Evolutionary conservation across 805 yeast genomes (phyloP), one percentile per base, ranked within the genome.

Genomic region (Kazachstania bromeliacearum): DNA sequence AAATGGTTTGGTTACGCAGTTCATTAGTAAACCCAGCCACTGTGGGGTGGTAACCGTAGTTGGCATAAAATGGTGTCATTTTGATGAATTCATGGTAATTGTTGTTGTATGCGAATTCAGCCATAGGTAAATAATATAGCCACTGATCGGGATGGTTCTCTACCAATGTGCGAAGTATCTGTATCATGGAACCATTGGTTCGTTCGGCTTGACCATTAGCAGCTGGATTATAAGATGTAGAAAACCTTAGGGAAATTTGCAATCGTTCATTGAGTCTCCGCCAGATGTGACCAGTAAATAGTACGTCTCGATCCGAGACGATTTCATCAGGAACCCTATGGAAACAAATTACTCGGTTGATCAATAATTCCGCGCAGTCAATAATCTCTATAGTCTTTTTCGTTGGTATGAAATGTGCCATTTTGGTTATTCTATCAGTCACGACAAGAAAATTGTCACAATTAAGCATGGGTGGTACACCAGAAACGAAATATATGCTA

Each of bases 51-150:
- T 22, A 35, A 18, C 38, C 31, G 10, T 35, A 30, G 18, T 30
- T 35, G 2, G 38, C 34, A 18, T 6, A 30, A 18, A 30, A 35
- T 4, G 34, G 38, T 4, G 34, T 18, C 31, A 30, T 35, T 10
- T 30, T n/a, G 10, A 35, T 30, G n/a, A 23, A 4, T 4, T 18
- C 8, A 5, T 29, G 34, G 25, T 21, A 35, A 7, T 24, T 5
- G 19, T 15, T 35, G 14, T 35, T 30, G 28, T 35, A 35, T 13
- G 34, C 28, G 12, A 35, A 35, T 14, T 29, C 29, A 3, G 38
- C 30, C 25, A 30, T 23, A 4, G 22, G 4, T 3, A 29, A 3
- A 14, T 17, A 35, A 4, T 8, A 15, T 18, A 25, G 25, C 34
- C 33, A 35, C 4, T 23, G 14, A 5, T 16, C 21, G 10, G 29